Evolutionary conservation across 2,329 filamentous ascomycete species (phyloP).

Genomic region (Grosmannia penicillata): DNA sequence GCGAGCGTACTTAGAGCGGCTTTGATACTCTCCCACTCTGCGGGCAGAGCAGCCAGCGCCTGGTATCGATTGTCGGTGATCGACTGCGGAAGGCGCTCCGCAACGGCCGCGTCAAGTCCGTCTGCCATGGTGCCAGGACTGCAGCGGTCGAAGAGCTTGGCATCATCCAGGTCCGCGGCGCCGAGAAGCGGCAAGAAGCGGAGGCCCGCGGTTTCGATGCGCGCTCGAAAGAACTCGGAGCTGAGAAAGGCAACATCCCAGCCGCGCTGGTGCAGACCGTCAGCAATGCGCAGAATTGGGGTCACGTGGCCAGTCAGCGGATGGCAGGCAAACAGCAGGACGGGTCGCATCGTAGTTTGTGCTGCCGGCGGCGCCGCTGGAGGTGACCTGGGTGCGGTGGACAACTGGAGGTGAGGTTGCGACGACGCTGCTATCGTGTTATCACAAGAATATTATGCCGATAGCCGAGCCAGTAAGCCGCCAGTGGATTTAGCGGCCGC

Average conservation of each 20-base stretch:
- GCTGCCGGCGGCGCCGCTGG: too few relatives aligned
- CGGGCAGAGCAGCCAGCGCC: slow-evolving; percentile 18
- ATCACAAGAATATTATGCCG: too few relatives aligned
- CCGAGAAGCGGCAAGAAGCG: slow-evolving; percentile 18
- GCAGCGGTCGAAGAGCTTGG: slow-evolving; percentile 9
- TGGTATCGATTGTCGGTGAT: slow-evolving; percentile 18
- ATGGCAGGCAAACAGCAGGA: slow-evolving; percentile 20
- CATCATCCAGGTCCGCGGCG: slow-evolving; percentile 20
- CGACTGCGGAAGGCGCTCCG: slow-evolving; percentile 13
- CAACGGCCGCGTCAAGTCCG: slow-evolving; percentile 11
- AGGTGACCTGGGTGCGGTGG: too few relatives aligned
- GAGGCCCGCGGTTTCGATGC: slow-evolving; percentile 19
- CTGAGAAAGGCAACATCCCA: slow-evolving; percentile 21
- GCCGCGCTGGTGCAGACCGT: slow-evolving; percentile 15
- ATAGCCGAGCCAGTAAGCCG: too few relatives aligned
- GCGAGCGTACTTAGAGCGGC: slow-evolving; percentile 14
- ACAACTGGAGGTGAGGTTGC: too few relatives aligned
- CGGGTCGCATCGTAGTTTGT: slow-evolving; percentile 1
- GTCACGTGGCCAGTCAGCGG: slow-evolving; percentile 22
- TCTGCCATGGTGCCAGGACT: too few relatives aligned
- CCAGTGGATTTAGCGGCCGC: too few relatives aligned
- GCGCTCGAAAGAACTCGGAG: slow-evolving; percentile 18
- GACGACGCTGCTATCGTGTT: too few relatives aligned
- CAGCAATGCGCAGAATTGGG: slow-evolving; percentile 20
- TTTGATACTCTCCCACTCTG: slow-evolving; percentile 18